Conservation (phyloP, 1,284 basidiomycete species). For the Melanopsichium pennsylvanicum region DNA sequence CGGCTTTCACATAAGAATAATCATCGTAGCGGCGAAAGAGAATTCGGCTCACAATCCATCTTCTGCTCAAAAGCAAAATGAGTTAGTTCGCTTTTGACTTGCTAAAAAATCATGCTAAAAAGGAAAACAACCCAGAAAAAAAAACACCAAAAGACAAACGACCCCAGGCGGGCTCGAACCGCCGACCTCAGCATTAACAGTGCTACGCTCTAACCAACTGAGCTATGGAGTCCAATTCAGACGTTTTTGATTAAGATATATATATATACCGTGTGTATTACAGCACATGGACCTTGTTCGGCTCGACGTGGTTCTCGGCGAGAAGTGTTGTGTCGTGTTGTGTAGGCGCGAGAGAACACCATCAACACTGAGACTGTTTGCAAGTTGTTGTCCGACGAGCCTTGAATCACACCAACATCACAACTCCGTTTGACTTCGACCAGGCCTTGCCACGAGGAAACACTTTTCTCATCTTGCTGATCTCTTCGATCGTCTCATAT, state of each 20-base stretch:
- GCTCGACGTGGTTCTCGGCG: conserved; percentile 2
- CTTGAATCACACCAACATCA: too few species aligned
- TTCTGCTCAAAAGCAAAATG: not conserved
- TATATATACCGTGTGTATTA: conserved; percentile 2
- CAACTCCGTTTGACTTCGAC: too few species aligned
- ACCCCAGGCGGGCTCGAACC: conserved; percentile 56
- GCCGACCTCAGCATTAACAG: conserved; percentile 59
- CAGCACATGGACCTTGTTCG: not conserved
- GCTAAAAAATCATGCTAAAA: too few species aligned
- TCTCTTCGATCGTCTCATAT: too few species aligned
- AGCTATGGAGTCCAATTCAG: conserved; percentile 35
- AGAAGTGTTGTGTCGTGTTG: conserved; percentile 1
- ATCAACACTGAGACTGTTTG: not conserved
- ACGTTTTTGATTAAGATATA: not conserved
- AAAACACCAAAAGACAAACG: conserved; percentile 6
- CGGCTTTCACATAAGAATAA: too few species aligned
- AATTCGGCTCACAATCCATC: too few species aligned
- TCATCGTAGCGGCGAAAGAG: too few species aligned
- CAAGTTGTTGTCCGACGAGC: too few species aligned
- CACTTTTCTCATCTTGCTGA: too few species aligned
- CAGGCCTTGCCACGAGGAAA: too few species aligned
- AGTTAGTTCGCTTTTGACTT: too few species aligned
- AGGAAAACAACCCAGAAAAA: conserved; percentile 1
- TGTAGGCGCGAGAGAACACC: conserved; percentile 15
- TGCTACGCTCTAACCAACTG: conserved; percentile 59